Evolutionary conservation across 116 monocot species (phyloP), one percentile per base, ranked within the genome.

Genomic region (Dioscorea cayenensis): DNA sequence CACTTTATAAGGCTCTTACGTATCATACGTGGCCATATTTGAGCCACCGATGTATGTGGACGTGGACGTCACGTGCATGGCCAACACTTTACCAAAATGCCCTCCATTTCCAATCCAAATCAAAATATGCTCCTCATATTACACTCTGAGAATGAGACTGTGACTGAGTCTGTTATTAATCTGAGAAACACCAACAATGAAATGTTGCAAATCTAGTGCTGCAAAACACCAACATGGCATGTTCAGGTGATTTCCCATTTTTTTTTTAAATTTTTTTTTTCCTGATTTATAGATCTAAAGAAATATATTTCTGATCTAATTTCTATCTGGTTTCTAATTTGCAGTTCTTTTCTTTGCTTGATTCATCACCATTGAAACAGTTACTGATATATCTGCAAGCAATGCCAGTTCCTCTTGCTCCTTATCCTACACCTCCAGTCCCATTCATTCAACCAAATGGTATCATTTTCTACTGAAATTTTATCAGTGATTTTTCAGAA

Each of bases 401-500:
- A 55, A 55, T 55, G 55, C 55, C 55, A 55, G 55, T 55, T 55
- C 55, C 55, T 19, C 55, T 55, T 12, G 55, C 55, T 55, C 55
- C 55, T n/a, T 55, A 55, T 55, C 55, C 55, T 0, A 55, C 55
- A 55, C 55, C 55, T n/a, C 55, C 55, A 18, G 18, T 55, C 14
- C 55, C 55, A 19, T 55, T 55, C n/a, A 55, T n/a, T 5, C 55
- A 8, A 55, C 55, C 55, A 19, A 55, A 55, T 55, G 55, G 55
- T 55, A 55, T 16, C 43, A 43, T 10, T 43, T 43, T 43, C 12
- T 9, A 43, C 43, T 43, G 12, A 12, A 43, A 43, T 43, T 43
- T 43, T 43, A 43, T 9, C 43, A 5, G 43, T 43, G 43, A 43
- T 43, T 43, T 43, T 43, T 32, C 32, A 43, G 43, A 43, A 43